Base-by-base conservation (phyloP, 352 stramenopile species). In the Globisporangium paroecandrum region DNA sequence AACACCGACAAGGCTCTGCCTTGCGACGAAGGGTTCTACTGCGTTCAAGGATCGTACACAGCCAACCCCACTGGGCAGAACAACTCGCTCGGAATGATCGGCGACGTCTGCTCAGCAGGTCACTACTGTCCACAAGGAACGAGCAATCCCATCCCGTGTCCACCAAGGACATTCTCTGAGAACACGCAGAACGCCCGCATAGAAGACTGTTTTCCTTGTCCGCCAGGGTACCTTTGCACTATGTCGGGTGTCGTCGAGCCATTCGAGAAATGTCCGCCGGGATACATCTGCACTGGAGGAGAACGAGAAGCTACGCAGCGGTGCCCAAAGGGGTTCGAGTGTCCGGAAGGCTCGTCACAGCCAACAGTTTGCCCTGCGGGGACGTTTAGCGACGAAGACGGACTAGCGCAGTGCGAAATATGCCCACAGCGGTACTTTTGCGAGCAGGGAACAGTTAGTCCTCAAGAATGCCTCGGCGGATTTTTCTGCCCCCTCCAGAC, bases 11-110 rank as follows among this genome's bases (percentile, higher is more conserved):
- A 77, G 41, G 86, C 89, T 5, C 34, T 93, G 8, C 79, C 83
- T 0, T 98, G 93, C 41, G 69, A 81, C 4, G 66, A 81, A 38
- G 93, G 93, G 0, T 97, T 93, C 69, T 97, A 96, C 69, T 98
- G 91, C 59, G 73, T 96, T 0, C 89, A 96, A 68, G 86, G 87
- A 9, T 94, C 86, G 13, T 96, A 81, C 68, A 95, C 87, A 1
- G 74, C 82, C 8, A 89, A 77, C 2, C 87, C 87, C 8, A 93
- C 83, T 0, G 85, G 87, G 0, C 73, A 91, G 67, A 83, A 71
- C 59, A 95, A 94, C 66, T 82, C 79, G 12, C 73, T 94, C 7
- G 87, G 87, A 2, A 75, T 72, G 0, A 93, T 96, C 32, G 89
- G 89, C 8, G 66, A 96, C 60, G 75, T 93, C 0, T 95, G 85